phyloP scores from a whole-genome alignment of 176 grass and related monocot species.

The Rhynchospora tenuis region DNA sequence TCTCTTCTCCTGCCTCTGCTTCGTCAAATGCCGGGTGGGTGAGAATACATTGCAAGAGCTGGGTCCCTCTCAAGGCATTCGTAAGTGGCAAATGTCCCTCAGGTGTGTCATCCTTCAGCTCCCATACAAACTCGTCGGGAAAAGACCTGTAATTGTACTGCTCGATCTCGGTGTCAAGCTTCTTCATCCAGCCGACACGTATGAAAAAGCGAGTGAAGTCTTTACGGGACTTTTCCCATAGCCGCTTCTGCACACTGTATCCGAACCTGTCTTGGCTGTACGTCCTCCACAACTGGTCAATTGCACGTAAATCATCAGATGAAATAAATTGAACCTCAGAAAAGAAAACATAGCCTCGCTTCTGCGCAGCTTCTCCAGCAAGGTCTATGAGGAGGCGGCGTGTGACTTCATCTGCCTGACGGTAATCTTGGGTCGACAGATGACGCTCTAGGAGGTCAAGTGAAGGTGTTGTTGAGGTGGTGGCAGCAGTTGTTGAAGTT shows the following conservation, averaged over 20 bases:
- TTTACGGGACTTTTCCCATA: conserved; percentile 66
- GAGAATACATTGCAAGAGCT: conserved; percentile 63
- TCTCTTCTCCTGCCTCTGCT: conserved; percentile 21
- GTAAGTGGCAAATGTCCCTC: conserved; percentile 90
- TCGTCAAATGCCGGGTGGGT: conserved; percentile 70
- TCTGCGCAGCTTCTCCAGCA: conserved; percentile 64
- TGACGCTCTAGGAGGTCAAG: conserved; percentile 47
- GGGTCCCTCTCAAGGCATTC: conserved; percentile 88
- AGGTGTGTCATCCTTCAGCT: conserved; percentile 68
- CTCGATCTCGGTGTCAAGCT: conserved; percentile 80
- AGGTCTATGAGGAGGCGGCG: conserved; percentile 69
- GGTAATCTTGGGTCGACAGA: conserved; percentile 44
- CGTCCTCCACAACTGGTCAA: conserved; percentile 65
- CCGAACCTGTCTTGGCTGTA: conserved; percentile 74
- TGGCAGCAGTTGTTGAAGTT: background rate
- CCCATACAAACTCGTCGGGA: conserved; percentile 84
- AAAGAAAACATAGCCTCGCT: conserved; percentile 95
- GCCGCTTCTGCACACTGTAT: conserved; percentile 69
- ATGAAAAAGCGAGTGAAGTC: conserved; percentile 95
- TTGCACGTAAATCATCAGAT: conserved; percentile 42
- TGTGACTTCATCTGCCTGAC: conserved; percentile 81
- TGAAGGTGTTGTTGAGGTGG: conserved; percentile 28
- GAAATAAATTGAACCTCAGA: conserved; percentile 84
- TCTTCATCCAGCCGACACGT: conserved; percentile 91
- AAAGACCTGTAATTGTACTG: conserved; percentile 89